These are phyloP conservation scores for Fulvia fulva DNA, from an alignment of 2,329 filamentous ascomycete genomes.

Conservation along the genomic window DNA sequence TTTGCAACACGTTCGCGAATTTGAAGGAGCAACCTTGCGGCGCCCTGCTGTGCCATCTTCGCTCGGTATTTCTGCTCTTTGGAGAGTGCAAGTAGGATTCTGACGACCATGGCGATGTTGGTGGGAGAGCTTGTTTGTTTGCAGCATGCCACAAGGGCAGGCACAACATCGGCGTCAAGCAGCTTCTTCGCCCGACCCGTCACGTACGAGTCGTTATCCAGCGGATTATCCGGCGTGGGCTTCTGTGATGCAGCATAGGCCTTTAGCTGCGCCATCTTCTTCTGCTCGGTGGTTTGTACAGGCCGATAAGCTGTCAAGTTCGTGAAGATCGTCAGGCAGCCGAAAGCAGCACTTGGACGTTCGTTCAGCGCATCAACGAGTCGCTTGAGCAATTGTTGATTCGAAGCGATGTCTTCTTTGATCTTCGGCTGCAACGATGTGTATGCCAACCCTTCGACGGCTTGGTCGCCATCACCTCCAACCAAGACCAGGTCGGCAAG, in stretches of 20 bases:
- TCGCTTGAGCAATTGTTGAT: constrained; percentile 63
- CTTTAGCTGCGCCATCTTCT: constrained; percentile 86
- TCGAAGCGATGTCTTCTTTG: constrained; percentile 73
- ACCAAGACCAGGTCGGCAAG: constrained; percentile 31
- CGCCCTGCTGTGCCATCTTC: constrained; percentile 86
- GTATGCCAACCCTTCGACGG: constrained; percentile 88
- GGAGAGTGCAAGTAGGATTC: constrained; percentile 74
- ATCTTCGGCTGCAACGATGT: constrained; percentile 80
- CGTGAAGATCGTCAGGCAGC: constrained; percentile 76
- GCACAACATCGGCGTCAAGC: constrained; percentile 73
- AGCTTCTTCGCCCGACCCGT: constrained; percentile 70
- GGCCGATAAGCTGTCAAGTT: constrained; percentile 83
- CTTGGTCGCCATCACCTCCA: constrained; percentile 52
- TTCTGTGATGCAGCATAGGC: constrained; percentile 87
- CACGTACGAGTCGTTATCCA: constrained; percentile 75
- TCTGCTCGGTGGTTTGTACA: constrained; percentile 78
- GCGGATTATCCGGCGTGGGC: constrained; percentile 55
- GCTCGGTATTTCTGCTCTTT: constrained; percentile 71
- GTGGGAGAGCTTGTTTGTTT: constrained; percentile 51
- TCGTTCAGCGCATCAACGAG: constrained; percentile 62
- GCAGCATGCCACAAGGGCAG: constrained; percentile 63
- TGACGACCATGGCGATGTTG: constrained; percentile 67
- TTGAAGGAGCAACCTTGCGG: constrained; percentile 75
- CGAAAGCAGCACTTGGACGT: constrained; percentile 58
- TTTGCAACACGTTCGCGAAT: constrained; percentile 61